These are phyloP conservation scores for Epichloe festucae DNA, from an alignment of 2,329 filamentous ascomycete species.

Conservation along the genomic window DNA sequence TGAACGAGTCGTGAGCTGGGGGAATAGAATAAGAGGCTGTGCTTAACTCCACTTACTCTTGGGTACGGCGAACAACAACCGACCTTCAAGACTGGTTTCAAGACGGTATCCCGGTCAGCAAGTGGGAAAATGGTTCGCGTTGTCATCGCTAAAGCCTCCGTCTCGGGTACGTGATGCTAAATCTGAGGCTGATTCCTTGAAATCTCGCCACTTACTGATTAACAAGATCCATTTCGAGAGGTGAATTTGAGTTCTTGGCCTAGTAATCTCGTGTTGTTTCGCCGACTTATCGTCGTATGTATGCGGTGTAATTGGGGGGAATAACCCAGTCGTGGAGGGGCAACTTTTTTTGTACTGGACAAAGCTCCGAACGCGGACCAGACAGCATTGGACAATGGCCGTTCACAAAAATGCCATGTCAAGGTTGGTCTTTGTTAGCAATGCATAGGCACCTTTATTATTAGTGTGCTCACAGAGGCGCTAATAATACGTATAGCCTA, in stretches of 20 bases:
- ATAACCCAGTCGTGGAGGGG: background rate
- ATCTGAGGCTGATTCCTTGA: background rate
- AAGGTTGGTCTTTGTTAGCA: no score
- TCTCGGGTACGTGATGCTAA: background rate
- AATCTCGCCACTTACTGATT: slow-evolving; percentile 31
- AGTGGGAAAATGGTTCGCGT: background rate
- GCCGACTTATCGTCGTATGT: background rate
- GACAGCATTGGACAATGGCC: no score
- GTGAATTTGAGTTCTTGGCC: background rate
- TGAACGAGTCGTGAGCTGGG: background rate
- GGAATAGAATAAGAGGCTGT: background rate
- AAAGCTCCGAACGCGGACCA: background rate
- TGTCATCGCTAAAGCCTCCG: background rate
- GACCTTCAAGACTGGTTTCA: slow-evolving; percentile 63
- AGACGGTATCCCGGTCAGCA: background rate
- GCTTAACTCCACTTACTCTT: slow-evolving; percentile 58
- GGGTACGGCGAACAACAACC: slow-evolving; percentile 91
- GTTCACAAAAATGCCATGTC: no score
- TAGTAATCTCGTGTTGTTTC: background rate
- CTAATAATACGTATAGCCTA: no score
- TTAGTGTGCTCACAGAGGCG: no score
- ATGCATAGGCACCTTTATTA: no score
- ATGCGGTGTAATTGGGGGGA: background rate
- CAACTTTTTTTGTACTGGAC: background rate
- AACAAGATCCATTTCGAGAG: slow-evolving; percentile 35